Evolutionary conservation across 2,329 filamentous ascomycete genomes (phyloP), one percentile per base, ranked within the genome.

Genomic region (Talaromyces sp.): DNA sequence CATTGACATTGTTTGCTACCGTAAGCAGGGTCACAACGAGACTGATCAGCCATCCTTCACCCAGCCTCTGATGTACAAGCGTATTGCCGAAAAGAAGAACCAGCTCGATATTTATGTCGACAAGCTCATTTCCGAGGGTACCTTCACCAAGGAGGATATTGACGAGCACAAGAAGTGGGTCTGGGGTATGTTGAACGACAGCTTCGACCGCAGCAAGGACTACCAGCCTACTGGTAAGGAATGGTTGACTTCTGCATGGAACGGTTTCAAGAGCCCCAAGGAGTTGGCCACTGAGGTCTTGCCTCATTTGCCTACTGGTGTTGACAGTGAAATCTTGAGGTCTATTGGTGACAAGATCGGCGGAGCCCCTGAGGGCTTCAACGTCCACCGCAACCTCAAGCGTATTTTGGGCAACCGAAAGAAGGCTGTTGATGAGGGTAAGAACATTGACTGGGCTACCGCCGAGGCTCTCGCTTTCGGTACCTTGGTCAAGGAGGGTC

Each of bases 141-240:
- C 91, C 62, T 99, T 99, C 82, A 97, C 92, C 71, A 94, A 97
- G 83, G 93, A 95, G 73, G 95, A 99, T 76, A 90, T 99, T 67
- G 94, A 99, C 66, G 95, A 99, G 85, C 95, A 99, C 86, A 97
- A 96, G 86, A 91, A 96, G 79, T 99, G 95, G 95, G 95, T 98
- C 67, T 99, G 94, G 95, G 91, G 91, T 68, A 98, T 98, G 93
- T 86, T 99, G 65, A 94, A 97, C 75, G 94, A 98, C 79, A 97
- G 93, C 82, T 99, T 98, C 80, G 86, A 92, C 73, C 93, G 94
- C 81, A 97, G 93, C 81, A 98, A 96, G 82, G 94, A 99, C 74
- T 99, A 99, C 81, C 90, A 94, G 79, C 92, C 95, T 54, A 96
- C 91, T 47, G 91, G 93, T 70, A 96, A 97, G 83, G 95, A 99